Base-by-base conservation (phyloP, 1,139 yeast genomes). In the Taiozyma onychis region DNA sequence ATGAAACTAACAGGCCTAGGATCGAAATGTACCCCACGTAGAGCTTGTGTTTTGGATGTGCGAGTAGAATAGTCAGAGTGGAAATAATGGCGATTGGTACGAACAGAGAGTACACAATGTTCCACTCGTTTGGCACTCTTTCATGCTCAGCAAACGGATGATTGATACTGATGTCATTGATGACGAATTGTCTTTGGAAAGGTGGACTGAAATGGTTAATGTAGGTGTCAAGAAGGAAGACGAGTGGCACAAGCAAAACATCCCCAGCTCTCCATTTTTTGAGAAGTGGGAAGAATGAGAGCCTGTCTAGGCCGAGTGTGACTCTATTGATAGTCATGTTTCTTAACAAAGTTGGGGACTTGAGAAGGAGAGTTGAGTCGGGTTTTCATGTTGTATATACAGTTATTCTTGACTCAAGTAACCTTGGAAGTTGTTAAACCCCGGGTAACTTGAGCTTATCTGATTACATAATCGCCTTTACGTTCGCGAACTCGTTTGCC, bases 71-170 rank as follows among this genome's bases (percentile, higher is more conserved):
- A 18, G 76, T 67, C 8, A 74, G 56, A 0, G 63, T 44, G 6
- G 65, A 45, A 13, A 80, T 73, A 13, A 69, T 62, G 13, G 64
- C 49, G 2, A 66, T 53, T 9, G 87, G 86, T 2, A 75, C 61
- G 10, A 71, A 53, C 8, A 73, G 59, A 27, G 79, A 71, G 54
- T 66, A 72, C 32, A 68, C 63, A 46, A 73, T 60, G 50, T 74
- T 66, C 57, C 59, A 66, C 51, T 53, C 63, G 44, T 65, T 75
- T 21, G 74, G 65, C 13, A 88, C 91, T 30, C 87, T 70, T 63
- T 88, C 90, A 24, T 69, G 70, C 43, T 73, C 76, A 0, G 93
- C 85, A 63, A 78, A 85, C 1, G 95, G 95, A 64, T 88, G 93
- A 46, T 84, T 79, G 41, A 88, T 76, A 0, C 81, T 74, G 26